Base-by-base conservation (phyloP, 208 protist genomes). In the Endotrypanum monterogeii region DNA sequence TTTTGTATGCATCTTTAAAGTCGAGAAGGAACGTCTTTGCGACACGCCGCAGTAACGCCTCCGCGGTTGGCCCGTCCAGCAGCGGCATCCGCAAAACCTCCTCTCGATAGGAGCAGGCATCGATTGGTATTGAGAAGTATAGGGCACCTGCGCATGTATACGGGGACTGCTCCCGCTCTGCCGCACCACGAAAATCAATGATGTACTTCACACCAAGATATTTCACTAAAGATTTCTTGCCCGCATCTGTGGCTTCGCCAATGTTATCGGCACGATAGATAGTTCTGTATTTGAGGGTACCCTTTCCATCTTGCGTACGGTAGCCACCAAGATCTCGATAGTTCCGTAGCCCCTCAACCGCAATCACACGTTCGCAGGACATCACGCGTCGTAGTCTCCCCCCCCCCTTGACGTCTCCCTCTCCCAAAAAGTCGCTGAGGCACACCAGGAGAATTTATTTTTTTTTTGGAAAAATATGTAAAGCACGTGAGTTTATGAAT, bases 261-360 rank as follows among this genome's bases (percentile, higher is more conserved):
- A 82, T 62, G 62, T 79, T 66, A 65, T 89, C 79, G 50, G 76
- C 62, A 55, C 85, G 82, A 67, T 83, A 87, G 58, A 89, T 60
- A 55, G 68, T 76, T 25, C 70, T 76, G 61, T 74, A 83, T 41
- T 67, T 67, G 16, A 84, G 74, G 28, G 68, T 63, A 37, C 60
- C 57, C 46, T 57, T 70, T 25, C 82, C 78, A n/a, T 81, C 78
- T 3, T 16, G 37, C 2, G 82, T 86, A 39, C 39, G 54, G 63
- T 87, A 89, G 12, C 85, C 85, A 52, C 85, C 82, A 32, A 86
- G 58, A 52, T 89, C 85, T n/a, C 85, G 82, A 56, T 77, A 87
- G 74, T 87, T 87, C 32, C 67, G 50, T 63, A 80, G 61, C 20
- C 72, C 71, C 7, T 32, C 44, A 1, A 79, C 72, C 4, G 48